These are phyloP conservation scores for Gomphus sp. DNA, from an alignment of 1,284 basidiomycete species.

Conservation along the genomic window DNA sequence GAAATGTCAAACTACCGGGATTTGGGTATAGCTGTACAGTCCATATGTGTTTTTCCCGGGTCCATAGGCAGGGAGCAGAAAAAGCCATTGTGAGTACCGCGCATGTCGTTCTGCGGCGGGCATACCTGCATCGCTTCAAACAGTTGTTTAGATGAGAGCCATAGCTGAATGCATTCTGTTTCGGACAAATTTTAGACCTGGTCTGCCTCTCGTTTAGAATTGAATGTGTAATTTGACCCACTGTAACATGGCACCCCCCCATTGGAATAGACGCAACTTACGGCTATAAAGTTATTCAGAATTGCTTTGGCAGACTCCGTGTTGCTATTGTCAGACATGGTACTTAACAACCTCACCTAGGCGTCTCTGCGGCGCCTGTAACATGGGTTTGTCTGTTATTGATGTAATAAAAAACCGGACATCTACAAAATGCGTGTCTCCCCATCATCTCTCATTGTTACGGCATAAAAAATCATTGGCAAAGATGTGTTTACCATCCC, in stretches of 20 bases:
- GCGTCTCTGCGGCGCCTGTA: too few species aligned
- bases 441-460: neutral
- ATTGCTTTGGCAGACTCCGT: conserved; percentile 1
- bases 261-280: neutral
- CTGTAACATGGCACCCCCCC: neutral
- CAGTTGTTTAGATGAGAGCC: conserved; percentile 57
- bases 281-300: conserved; percentile 10
- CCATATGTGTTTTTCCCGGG: conserved; percentile 63
- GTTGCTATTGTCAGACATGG: neutral
- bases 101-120: conserved; percentile 14
- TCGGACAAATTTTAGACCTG: conserved; percentile 56
- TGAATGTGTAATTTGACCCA: conserved; percentile 39
- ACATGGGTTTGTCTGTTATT: neutral
- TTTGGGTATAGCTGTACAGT: conserved; percentile 60
- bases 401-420: neutral
- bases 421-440: neutral
- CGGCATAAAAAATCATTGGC: neutral
- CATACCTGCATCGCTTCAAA: conserved; percentile 74
- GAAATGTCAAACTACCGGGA: conserved; percentile 14
- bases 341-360: neutral
- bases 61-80: conserved; percentile 71
- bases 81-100: conserved; percentile 39
- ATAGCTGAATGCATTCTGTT: conserved; percentile 37
- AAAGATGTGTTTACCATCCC: conserved; percentile 35
- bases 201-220: conserved; percentile 47